Base-by-base conservation (phyloP, 495 filamentous ascomycete species). In the Cenococcum geophilum region DNA sequence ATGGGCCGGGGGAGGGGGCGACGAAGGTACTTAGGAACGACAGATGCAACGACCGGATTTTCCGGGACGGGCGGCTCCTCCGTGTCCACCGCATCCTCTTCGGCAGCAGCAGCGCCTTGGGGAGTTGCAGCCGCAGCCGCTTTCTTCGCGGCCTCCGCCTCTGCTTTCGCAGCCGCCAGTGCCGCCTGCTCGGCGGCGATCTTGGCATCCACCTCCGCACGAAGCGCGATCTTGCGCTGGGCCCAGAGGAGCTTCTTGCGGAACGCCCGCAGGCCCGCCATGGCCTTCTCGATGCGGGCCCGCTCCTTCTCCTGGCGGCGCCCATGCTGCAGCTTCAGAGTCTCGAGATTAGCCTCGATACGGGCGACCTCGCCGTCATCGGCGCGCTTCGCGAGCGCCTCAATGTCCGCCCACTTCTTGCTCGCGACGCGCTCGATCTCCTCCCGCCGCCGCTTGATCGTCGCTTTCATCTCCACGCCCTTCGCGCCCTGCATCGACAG, bases 401-500 rank as follows among this genome's bases (percentile, higher is more conserved):
- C 71, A 27, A 74, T 69, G 49, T 71, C 71, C 55, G 71, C 73
- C 55, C 83, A 77, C 63, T 72, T 74, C 60, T 78, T 77, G 23
- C 69, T 18, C 58, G 58, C 23, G 14, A 36, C 42, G 10, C 36
- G 22, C 23, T 57, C 42, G 11, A 25, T 51, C 14, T 56, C 40
- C 21, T 60, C 35, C 9, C 23, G 22, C 27, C 6, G n/a, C 27
- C 20, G 34, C 59, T 58, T 18, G 48, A n/a, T 49, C 36, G 43
- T 35, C 36, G 27, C 20, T 27, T 60, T 27, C 43, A 60, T 54
- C 55, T 76, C 72, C 35, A 72, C 60, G 35, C 71, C 55, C 48
- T 67, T 47, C 57, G 35, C 25, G 8, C 64, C 70, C 53, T 83
- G 82, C 62, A 83, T 84, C 5, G 66, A 71, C 51, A 97, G 76